A percentile compares a stretch with the other conserved stretches of the same genome.
Evolutionary conservation across 2,329 filamentous ascomycete genomes (phyloP).

Genomic region (Aureobasidium sp.): DNA sequence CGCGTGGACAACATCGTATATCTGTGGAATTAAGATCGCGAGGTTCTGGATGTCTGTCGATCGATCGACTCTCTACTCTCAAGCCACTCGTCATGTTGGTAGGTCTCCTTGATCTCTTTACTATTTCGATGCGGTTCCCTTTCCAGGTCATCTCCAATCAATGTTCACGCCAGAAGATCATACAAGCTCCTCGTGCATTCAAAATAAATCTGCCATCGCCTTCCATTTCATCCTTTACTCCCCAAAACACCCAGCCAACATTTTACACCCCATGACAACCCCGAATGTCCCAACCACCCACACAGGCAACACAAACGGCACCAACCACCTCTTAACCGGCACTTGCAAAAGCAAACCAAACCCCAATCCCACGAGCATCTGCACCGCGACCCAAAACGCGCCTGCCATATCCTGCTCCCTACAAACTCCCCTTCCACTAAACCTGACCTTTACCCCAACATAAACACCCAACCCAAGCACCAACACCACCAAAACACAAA

Average conservation of each 20-base stretch:
- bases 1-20: too few species aligned
- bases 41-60: too few species aligned
- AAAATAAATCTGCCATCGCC: too few species aligned
- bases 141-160: too few species aligned
- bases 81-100: too few species aligned
- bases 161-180: too few species aligned
- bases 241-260: neutral
- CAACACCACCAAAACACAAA: neutral
- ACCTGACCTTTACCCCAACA: neutral
- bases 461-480: neutral
- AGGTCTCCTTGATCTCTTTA: too few species aligned
- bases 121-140: too few species aligned
- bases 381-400: slow-evolving; percentile 5
- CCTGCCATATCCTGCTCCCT: neutral
- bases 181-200: neutral
- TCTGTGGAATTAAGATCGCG: too few species aligned
- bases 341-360: slow-evolving; percentile 1
- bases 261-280: neutral
- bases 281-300: neutral
- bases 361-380: neutral
- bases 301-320: slow-evolving; percentile 8
- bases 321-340: neutral
- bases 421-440: neutral
- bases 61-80: too few species aligned
- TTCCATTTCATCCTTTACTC: neutral